Percentiles rank a stretch among this genome's conserved stretches.
Conservation (phyloP, 495 filamentous ascomycete genomes). For the Penicillium turbatum region DNA sequence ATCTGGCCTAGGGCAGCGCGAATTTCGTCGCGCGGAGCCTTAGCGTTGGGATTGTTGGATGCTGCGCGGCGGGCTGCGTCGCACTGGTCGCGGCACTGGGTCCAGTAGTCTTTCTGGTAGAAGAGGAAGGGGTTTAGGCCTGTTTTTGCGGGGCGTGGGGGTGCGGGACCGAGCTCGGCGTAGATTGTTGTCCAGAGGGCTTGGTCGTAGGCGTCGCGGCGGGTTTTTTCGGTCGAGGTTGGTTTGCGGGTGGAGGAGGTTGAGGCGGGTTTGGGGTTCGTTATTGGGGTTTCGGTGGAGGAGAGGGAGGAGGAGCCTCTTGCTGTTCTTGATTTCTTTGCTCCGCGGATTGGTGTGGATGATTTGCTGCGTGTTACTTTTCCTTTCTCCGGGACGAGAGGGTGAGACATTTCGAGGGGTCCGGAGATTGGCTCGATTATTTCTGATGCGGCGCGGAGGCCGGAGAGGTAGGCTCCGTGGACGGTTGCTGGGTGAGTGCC, state of each 20-base stretch:
- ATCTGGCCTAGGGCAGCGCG: constrained; percentile 75
- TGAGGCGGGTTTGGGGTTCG: constrained; percentile 5
- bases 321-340: constrained; percentile 9
- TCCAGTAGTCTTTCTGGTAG: constrained; percentile 74
- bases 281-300: constrained; percentile 6
- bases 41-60: constrained; percentile 64
- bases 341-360: constrained; percentile 12
- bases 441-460: constrained; percentile 81
- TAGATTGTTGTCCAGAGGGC: constrained; percentile 67
- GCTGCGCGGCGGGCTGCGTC: constrained; percentile 61
- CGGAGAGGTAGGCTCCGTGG: constrained; percentile 93
- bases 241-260: constrained; percentile 15
- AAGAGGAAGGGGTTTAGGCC: constrained; percentile 68
- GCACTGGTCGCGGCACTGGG: constrained; percentile 64
- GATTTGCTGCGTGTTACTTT: constrained; percentile 29
- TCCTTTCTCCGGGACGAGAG: constrained; percentile 65
- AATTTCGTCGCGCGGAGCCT: constrained; percentile 66
- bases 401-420: constrained; percentile 69
- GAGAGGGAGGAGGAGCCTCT: constrained; percentile 5
- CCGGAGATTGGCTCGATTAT: constrained; percentile 74
- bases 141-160: constrained; percentile 62
- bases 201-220: constrained; percentile 65
- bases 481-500: constrained; percentile 95
- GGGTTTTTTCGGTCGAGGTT: constrained; percentile 46
- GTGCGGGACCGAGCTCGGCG: constrained; percentile 65